Conservation (phyloP, 176 grass and related monocot species). For the Bolboschoenus planiculmis region DNA sequence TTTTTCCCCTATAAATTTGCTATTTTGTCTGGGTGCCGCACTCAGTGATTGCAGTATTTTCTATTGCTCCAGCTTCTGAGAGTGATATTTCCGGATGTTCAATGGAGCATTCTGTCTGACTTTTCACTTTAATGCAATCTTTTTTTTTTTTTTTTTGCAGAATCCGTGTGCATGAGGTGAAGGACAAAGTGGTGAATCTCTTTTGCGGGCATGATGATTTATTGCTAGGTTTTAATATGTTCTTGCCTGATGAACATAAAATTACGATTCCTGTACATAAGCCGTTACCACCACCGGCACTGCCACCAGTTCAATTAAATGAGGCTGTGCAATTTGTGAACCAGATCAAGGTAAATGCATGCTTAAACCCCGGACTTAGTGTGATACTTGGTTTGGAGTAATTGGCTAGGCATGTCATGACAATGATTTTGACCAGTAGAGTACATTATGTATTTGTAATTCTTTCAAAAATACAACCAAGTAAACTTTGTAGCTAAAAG, state of each 20-base stretch:
- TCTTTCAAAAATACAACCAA: background rate
- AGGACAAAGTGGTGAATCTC: constrained; percentile 24
- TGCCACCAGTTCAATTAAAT: constrained; percentile 21
- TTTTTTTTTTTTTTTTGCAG: constrained; percentile 11
- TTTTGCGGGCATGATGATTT: constrained; percentile 38
- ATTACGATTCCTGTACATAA: constrained; percentile 30
- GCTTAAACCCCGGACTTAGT: background rate
- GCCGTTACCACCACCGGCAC: background rate
- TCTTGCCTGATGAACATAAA: constrained; percentile 35
- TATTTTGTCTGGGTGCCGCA: background rate
- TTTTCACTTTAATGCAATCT: background rate
- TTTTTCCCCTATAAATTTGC: background rate
- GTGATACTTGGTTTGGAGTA: background rate
- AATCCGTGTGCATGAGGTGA: constrained; percentile 35
- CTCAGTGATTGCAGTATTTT: background rate
- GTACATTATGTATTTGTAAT: background rate
- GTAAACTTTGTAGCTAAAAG: background rate
- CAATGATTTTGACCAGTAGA: background rate
- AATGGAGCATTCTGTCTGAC: background rate
- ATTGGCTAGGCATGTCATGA: background rate
- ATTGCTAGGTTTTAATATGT: constrained; percentile 41
- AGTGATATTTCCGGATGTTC: background rate
- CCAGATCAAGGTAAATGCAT: constrained; percentile 30
- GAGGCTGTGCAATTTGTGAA: constrained; percentile 38
- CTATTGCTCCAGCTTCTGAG: background rate